Evolutionary conservation across 148 eudicot species (phyloP).

Genomic region (Fagopyrum esculentum): DNA sequence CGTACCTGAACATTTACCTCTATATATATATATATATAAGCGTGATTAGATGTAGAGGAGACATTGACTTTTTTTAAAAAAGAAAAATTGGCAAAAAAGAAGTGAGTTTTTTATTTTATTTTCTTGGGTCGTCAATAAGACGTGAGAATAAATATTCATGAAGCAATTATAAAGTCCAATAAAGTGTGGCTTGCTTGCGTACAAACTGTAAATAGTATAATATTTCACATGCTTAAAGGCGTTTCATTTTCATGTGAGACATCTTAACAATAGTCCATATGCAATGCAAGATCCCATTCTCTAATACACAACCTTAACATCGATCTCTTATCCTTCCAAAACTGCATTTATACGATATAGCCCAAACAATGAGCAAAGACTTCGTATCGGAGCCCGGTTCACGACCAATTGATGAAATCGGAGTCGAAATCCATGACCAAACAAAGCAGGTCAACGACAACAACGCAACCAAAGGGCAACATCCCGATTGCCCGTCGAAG

Average conservation of each 20-base stretch:
- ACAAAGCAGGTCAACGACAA: not conserved
- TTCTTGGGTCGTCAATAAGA: too few relatives aligned
- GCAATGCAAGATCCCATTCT: too few relatives aligned
- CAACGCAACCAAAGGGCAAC: not conserved
- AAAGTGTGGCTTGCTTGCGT: not conserved
- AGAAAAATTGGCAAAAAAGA: not conserved
- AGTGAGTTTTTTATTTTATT: not conserved
- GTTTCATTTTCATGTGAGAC: too few relatives aligned
- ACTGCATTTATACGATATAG: not conserved
- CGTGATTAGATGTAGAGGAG: too few relatives aligned
- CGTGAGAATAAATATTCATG: not conserved
- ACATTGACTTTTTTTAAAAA: too few relatives aligned
- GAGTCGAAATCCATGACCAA: not conserved
- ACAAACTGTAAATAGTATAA: too few relatives aligned
- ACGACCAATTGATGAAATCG: not conserved
- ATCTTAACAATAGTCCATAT: too few relatives aligned
- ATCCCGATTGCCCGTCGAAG: not conserved
- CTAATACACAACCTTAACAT: too few relatives aligned
- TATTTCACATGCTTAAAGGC: not conserved
- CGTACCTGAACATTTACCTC: too few relatives aligned
- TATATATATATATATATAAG: too few relatives aligned
- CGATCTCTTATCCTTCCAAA: not conserved
- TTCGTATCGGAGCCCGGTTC: not conserved
- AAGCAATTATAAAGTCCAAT: not conserved
- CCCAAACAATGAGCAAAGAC: not conserved